Base-by-base conservation (phyloP, 768 basidiomycete species). In the Steccherinum ochraceum region DNA sequence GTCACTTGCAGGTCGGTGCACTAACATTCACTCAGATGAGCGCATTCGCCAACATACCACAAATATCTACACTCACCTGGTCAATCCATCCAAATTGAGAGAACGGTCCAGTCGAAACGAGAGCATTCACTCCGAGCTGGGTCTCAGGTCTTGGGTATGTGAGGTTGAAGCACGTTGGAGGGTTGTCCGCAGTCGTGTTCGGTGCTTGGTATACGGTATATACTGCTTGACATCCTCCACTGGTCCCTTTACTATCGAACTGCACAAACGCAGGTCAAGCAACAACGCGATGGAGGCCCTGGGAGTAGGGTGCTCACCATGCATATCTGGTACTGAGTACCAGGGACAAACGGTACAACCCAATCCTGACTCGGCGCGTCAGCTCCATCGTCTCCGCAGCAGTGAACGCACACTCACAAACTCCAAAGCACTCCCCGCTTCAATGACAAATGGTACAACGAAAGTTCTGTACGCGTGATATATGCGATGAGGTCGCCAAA, bases 281-380 rank as follows among this genome's bases (percentile, higher is more conserved):
- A 35, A 25, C 12, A 44, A n/a, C n/a, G n/a, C n/a, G n/a, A n/a
- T n/a, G n/a, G n/a, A n/a, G n/a, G n/a, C n/a, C n/a, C n/a, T 35
- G 12, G 1, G 18, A 40, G 30, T 13, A 20, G 24, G n/a, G 20
- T 21, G 24, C 45, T 23, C 13, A 81, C 80, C 81, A 84, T 83
- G 69, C 82, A 84, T 57, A 81, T 78, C 69, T 83, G 80, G 61
- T 81, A 84, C 76, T 80, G 59, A 24, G 82, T 83, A 4, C 76
- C 80, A 1, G 81, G 81, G 3, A 68, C 63, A 55, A 80, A 84
- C 1, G 82, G 81, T 27, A 83, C 78, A 20, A 67, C 59, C 74
- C 77, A 82, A 56, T 82, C 75, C 81, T 83, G 55, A 7, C 26
- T 5, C 42, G 20, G 18, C 13, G n/a, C 30, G 20, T 24, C 25